Conservation (phyloP, 768 basidiomycete genomes). For the Leccinellum albellum region DNA sequence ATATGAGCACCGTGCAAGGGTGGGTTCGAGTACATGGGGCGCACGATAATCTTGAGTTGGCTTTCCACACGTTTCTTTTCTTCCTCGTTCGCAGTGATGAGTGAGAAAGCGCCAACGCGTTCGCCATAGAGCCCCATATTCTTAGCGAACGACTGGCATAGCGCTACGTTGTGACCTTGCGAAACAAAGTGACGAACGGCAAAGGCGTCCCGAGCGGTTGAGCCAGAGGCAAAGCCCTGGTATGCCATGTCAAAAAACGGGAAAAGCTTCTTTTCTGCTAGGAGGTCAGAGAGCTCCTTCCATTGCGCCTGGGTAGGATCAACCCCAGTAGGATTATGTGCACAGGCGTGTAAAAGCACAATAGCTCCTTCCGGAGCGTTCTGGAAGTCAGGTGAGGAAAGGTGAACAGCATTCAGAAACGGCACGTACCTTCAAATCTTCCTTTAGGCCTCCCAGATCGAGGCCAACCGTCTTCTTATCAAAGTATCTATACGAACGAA, state of each 20-base stretch:
- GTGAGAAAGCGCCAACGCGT: conserved; percentile 94
- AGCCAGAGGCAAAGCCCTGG: conserved; percentile 97
- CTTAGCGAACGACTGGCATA: conserved; percentile 96
- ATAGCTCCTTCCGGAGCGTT: conserved; percentile 75
- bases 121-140: conserved; percentile 99
- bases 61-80: conserved; percentile 87
- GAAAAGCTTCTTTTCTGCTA: conserved; percentile 88
- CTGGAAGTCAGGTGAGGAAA: conserved; percentile 28
- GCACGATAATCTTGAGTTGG: conserved; percentile 92
- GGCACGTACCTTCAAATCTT: conserved; percentile 70
- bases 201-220: conserved; percentile 86
- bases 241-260: conserved; percentile 99
- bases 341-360: conserved; percentile 93
- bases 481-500: conserved; percentile 90
- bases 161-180: conserved; percentile 84
- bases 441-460: conserved; percentile 87
- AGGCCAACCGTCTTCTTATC: conserved; percentile 89
- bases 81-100: conserved; percentile 63
- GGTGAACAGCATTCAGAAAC: not conserved
- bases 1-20: conserved; percentile 87
- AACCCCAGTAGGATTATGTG: conserved; percentile 98
- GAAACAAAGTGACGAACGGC: conserved; percentile 92
- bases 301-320: conserved; percentile 94
- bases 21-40: conserved; percentile 98
- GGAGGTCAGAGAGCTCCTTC: conserved; percentile 81